Evolutionary conservation across 345 rosid genomes (phyloP), one percentile per base, ranked within the genome.

Genomic region (Moringa oleifera): DNA sequence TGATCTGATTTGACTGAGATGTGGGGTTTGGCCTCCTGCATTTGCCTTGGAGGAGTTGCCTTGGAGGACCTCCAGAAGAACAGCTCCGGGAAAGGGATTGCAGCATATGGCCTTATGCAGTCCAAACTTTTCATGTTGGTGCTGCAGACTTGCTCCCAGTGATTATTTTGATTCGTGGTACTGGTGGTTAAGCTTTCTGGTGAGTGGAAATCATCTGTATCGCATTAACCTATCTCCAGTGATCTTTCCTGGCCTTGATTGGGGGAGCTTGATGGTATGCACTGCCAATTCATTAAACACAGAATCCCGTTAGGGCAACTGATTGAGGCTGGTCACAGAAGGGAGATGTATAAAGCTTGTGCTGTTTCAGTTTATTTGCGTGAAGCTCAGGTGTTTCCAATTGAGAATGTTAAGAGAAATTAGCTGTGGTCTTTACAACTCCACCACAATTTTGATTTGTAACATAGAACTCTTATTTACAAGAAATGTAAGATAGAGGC

Each of bases 401-500:
- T 71, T 76, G 72, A 71, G 70, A 68, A 62, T 63, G 71, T 53
- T 57, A 41, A 57, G 77, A 59, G 73, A 69, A 69, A 57, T 51
- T 21, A 57, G 64, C 61, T 37, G 69, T 61, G 72, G 76, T 61
- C 55, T 56, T 55, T 50, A 58, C 66, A 53, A 59, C 69, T 22
- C 75, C 77, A 71, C 77, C 25, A 63, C 76, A 79, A 72, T 82
- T 82, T 82, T 82, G 86, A 76, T 79, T 72, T 76, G 83, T 79
- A 79, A 72, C 83, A 79, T 79, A 74, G 49, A 62, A 68, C 76
- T 70, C 66, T 71, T 73, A 61, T 66, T 78, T 64, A 74, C 64
- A 63, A 54, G 69, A 68, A 70, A 68, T 71, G 79, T 75, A 68
- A 54, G 77, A 73, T 78, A 81, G 78, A 67, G 64, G 59, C 69